phyloP scores from a whole-genome alignment of 164 flowering plant species.

The Chimonanthus praecox region DNA sequence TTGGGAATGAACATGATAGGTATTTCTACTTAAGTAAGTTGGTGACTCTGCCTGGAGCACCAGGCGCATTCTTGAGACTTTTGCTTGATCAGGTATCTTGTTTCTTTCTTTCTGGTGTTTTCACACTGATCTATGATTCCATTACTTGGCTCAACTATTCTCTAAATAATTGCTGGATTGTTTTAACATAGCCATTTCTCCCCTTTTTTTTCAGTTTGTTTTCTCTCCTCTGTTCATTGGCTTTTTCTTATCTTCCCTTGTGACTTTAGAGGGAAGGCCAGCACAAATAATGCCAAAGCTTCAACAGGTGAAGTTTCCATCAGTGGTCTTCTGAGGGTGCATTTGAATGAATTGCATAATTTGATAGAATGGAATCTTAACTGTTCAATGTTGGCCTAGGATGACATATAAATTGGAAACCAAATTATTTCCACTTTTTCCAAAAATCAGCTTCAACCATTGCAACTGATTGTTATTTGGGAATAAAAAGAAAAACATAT shows the following conservation, averaged over 20 bases:
- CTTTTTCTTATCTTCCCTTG: constrained; percentile 56
- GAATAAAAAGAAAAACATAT: too few species aligned
- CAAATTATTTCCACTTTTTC: not conserved
- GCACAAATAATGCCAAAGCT: constrained; percentile 77
- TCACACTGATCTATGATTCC: not conserved
- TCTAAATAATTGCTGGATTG: not conserved
- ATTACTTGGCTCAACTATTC: not conserved
- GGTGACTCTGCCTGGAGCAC: constrained; percentile 59
- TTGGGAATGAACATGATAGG: constrained; percentile 33
- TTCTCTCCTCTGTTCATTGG: constrained; percentile 84
- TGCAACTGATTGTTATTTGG: not conserved
- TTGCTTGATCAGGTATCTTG: constrained; percentile 65
- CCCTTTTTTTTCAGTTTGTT: constrained; percentile 50
- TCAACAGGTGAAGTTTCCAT: constrained; percentile 50
- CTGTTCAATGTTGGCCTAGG: not conserved
- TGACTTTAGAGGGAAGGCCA: constrained; percentile 83
- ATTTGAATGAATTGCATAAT: not conserved
- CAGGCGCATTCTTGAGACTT: constrained; percentile 70
- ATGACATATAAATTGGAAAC: not conserved
- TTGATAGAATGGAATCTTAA: not conserved
- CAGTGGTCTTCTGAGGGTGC: not conserved
- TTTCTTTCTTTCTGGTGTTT: constrained; percentile 1
- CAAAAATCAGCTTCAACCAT: not conserved
- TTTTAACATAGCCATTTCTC: not conserved
- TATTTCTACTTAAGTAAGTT: constrained; percentile 63